phyloP scores from a whole-genome alignment of 495 filamentous ascomycete species.

The Penicillium nucicola region DNA sequence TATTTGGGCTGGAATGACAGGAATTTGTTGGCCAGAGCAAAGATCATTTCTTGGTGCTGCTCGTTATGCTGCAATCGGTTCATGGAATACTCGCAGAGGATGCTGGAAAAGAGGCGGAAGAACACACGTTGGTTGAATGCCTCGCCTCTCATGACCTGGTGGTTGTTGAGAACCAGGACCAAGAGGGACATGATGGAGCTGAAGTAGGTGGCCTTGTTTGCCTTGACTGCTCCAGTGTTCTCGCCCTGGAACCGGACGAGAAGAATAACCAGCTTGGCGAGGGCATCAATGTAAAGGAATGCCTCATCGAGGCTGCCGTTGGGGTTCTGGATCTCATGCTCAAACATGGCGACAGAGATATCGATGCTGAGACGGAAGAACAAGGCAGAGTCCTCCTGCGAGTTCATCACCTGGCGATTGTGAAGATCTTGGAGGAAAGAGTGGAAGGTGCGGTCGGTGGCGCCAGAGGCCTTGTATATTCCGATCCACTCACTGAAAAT shows the following conservation, averaged over 20 bases:
- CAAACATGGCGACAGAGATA: constrained; percentile 69
- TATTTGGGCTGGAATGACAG: constrained; percentile 69
- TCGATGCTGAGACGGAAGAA: constrained; percentile 86
- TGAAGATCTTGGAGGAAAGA: constrained; percentile 87
- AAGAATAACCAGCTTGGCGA: constrained; percentile 76
- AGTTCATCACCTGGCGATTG: constrained; percentile 63
- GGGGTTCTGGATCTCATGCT: constrained; percentile 58
- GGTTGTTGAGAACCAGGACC: constrained; percentile 77
- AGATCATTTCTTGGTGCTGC: constrained; percentile 65
- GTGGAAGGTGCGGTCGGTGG: constrained; percentile 63
- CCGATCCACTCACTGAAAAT: constrained; percentile 92
- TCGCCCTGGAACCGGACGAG: constrained; percentile 70
- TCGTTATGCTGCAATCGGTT: constrained; percentile 45
- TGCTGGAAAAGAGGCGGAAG: constrained; percentile 83
- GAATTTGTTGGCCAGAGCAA: constrained; percentile 71
- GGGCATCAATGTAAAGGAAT: constrained; percentile 76
- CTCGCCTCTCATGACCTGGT: constrained; percentile 78
- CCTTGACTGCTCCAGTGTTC: constrained; percentile 52
- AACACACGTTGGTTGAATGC: constrained; percentile 85
- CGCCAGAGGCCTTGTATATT: constrained; percentile 69
- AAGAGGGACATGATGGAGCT: constrained; percentile 72
- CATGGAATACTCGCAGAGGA: constrained; percentile 67
- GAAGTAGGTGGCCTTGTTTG: constrained; percentile 63
- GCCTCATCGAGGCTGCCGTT: constrained; percentile 63
- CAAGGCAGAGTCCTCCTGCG: constrained; percentile 66